These are phyloP conservation scores for Termitomyces sp. DNA, from an alignment of 768 basidiomycete genomes.

Conservation along the genomic window DNA sequence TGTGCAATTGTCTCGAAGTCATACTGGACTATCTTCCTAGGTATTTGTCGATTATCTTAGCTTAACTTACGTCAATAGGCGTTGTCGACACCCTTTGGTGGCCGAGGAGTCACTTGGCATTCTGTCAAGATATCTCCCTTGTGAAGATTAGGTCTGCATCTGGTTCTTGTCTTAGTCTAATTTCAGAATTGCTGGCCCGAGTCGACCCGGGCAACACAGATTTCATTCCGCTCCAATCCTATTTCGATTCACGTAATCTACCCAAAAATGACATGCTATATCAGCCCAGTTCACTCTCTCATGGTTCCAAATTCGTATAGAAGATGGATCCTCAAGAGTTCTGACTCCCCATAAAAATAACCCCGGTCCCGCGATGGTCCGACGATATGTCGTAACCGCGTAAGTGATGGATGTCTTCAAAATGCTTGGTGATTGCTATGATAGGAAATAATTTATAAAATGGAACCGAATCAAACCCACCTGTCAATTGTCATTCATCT, in stretches of 20 bases:
- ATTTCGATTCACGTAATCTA: neutral
- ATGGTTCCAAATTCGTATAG: neutral
- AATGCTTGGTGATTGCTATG: constrained; percentile 7
- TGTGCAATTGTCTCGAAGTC: neutral
- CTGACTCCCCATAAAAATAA: neutral
- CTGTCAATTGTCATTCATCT: neutral
- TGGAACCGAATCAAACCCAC: neutral
- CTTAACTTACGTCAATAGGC: neutral
- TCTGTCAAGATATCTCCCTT: no score
- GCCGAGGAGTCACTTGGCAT: neutral
- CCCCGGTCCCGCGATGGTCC: constrained; percentile 4
- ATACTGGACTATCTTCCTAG: neutral
- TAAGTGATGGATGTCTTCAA: neutral
- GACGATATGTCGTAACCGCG: constrained; percentile 5
- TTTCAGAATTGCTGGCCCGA: no score
- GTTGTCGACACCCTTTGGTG: neutral
- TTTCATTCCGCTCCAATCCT: neutral
- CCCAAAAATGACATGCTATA: neutral
- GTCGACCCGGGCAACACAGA: no score
- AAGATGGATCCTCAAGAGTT: neutral
- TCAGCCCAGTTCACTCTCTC: neutral
- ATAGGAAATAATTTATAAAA: constrained; percentile 6
- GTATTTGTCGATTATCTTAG: neutral
- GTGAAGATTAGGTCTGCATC: neutral
- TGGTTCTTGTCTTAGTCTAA: no score